Base-by-base conservation (phyloP, 2,329 filamentous ascomycete species). In the Raffaelea deltoideospora region DNA sequence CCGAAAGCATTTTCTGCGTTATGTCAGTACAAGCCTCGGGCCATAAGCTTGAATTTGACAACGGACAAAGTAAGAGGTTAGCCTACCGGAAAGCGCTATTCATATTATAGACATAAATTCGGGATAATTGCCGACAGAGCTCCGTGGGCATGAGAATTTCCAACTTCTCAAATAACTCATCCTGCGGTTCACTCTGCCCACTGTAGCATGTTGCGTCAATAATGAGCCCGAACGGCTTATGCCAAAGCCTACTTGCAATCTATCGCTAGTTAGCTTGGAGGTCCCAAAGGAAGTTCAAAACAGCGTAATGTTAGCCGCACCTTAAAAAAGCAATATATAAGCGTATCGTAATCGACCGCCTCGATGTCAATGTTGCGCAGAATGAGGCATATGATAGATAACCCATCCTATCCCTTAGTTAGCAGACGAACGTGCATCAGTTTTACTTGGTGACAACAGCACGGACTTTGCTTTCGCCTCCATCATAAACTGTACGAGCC, bases 51-150 rank as follows among this genome's bases (percentile, higher is more conserved):
- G 4, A 15, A 10, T 34, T 9, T 29, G 9, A n/a, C 10, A 5
- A 13, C 17, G 24, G 38, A n/a, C 18, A 37, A 13, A 22, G 18
- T 8, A 23, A 18, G n/a, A 26, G n/a, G 15, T 10, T n/a, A 14
- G 20, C 59, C 43, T 55, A 70, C 67, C 70, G 67, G 52, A 77
- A 79, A 10, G 73, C 68, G 48, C 71, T 79, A 47, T 81, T 81
- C 75, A 80, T 80, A 49, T 81, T 81, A 54, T 81, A 80, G 14
- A 81, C 63, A 44, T 80, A 81, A 29, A 79, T 64, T 27, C 74
- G 64, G 2, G 67, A 61, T 4, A 80, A 56, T 41, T 76, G 70
- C 35, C 62, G 63, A 2, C 67, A 63, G 31, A 80, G 52, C 46
- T 81, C 76, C 0, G 63, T 62, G 0, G 76, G 76, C 4, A 71